Evolutionary conservation across 768 basidiomycete genomes (phyloP), one percentile per base, ranked within the genome.

Genomic region (Psilocybe cubensis): DNA sequence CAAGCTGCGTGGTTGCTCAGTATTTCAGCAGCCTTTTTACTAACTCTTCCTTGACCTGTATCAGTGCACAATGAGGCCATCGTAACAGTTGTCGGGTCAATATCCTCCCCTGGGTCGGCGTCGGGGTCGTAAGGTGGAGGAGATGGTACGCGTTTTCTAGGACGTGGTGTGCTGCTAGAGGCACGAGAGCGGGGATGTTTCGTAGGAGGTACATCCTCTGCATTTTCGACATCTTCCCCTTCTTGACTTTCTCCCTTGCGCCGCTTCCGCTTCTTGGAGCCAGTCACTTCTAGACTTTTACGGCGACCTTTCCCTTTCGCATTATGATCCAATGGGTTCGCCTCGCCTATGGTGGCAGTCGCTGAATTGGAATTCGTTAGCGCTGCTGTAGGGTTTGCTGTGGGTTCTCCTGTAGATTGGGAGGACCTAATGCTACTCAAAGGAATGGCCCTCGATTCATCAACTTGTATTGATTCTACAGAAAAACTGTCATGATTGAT

Each of bases 11-110:
- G 88, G 49, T 91, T 91, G 49, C 71, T 81, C 59, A 86, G 76
- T 51, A 94, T 86, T 64, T 89, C 86, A 8, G 79, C 76, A 0
- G 89, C 91, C 69, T 89, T 92, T 64, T 83, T 87, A 65, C 90
- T 92, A 47, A 93, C 78, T 38, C 92, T 83, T 5, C 92, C 92
- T 61, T 86, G 84, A 9, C 91, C 91, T 0, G 81, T 88, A 65
- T 94, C 92, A 28, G 77, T 81, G 68, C 92, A 94, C 4, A 93
- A 77, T 0, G 84, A 71, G 14, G 90, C 89, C 91, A 93, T 93
- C 4, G 91, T 92, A n/a, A 90, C 75, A 7, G 83, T 75, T 0
- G 91, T 92, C n/a, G 91, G 91, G 62, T 93, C 91, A 45, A 93
- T 73, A 29, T 89, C 86, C 66, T 90, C 89, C 20, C 90, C 90